These are phyloP conservation scores for Metschnikowia cerradonensis DNA, from an alignment of 805 yeast species.

Conservation along the genomic window DNA sequence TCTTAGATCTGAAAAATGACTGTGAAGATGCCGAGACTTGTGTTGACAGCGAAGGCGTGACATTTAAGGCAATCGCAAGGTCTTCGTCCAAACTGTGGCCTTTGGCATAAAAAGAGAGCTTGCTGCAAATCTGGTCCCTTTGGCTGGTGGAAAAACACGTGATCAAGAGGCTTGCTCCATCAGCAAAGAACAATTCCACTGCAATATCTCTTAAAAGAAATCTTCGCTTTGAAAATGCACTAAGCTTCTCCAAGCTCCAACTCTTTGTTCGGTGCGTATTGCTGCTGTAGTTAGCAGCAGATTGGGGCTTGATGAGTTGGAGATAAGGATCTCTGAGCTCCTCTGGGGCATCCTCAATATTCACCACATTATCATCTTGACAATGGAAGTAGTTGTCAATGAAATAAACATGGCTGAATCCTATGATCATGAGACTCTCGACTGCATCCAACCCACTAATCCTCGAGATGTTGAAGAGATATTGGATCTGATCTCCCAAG, in stretches of 20 bases:
- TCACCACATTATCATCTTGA: slow-evolving; percentile 50
- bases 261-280: slow-evolving; percentile 45
- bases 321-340: slow-evolving; percentile 65
- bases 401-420: slow-evolving; percentile 60
- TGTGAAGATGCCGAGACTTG: slow-evolving; percentile 15
- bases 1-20: slow-evolving; percentile 22
- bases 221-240: slow-evolving; percentile 67
- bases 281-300: slow-evolving; percentile 19
- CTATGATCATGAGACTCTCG: slow-evolving; percentile 72
- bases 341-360: slow-evolving; percentile 60
- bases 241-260: slow-evolving; percentile 60
- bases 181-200: slow-evolving; percentile 67
- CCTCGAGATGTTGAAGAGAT: slow-evolving; percentile 70
- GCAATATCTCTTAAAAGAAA: slow-evolving; percentile 79
- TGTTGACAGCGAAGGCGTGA: slow-evolving; percentile 34
- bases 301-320: slow-evolving; percentile 53
- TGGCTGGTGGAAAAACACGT: slow-evolving; percentile 53
- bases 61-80: slow-evolving; percentile 48
- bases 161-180: slow-evolving; percentile 67
- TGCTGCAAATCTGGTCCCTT: slow-evolving; percentile 54
- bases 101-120: slow-evolving; percentile 46
- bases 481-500: slow-evolving; percentile 67
- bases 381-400: slow-evolving; percentile 66
- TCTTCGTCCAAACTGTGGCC: slow-evolving; percentile 52
- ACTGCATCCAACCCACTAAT: slow-evolving; percentile 72